Conservation (phyloP, 768 basidiomycete genomes). For the Pleurotus giganteus region DNA sequence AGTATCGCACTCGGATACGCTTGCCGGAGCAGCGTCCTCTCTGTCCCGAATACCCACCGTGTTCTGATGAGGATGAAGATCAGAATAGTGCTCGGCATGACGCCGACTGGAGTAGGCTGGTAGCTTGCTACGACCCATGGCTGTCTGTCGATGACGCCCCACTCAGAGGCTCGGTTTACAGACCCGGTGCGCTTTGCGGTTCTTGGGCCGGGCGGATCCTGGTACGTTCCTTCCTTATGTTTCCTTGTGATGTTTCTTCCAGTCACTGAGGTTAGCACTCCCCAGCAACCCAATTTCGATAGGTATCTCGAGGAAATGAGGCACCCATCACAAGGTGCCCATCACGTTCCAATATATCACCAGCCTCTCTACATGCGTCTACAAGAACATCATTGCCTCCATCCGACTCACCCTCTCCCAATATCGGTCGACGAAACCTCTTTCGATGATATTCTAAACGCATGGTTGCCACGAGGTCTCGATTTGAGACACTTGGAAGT, state of each 20-base stretch:
- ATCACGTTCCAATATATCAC: slow-evolving; percentile 24
- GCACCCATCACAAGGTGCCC: slow-evolving; percentile 22
- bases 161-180: slow-evolving; percentile 39
- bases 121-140: slow-evolving; percentile 39
- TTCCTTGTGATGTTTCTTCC: slow-evolving; percentile 7
- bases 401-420: slow-evolving; percentile 32
- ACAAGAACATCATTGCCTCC: slow-evolving; percentile 46
- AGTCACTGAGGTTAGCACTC: too few relatives aligned
- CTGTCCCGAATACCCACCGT: slow-evolving; percentile 1
- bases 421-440: slow-evolving; percentile 31
- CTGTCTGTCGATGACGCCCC: slow-evolving; percentile 26
- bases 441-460: slow-evolving; percentile 42
- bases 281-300: slow-evolving; percentile 20
- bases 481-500: slow-evolving; percentile 32
- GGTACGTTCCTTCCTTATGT: slow-evolving; percentile 26
- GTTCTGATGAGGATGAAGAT: slow-evolving; percentile 16
- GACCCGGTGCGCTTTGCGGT: slow-evolving; percentile 41
- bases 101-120: slow-evolving; percentile 47
- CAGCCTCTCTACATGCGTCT: slow-evolving; percentile 39
- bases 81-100: slow-evolving; percentile 31
- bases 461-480: slow-evolving; percentile 42
- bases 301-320: slow-evolving; percentile 19
- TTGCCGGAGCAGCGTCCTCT: slow-evolving; percentile 20
- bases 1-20: slow-evolving; percentile 32
- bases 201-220: slow-evolving; percentile 46